These are phyloP conservation scores for Tinospora cordifolia DNA, from an alignment of 164 flowering plant species.

Conservation along the genomic window DNA sequence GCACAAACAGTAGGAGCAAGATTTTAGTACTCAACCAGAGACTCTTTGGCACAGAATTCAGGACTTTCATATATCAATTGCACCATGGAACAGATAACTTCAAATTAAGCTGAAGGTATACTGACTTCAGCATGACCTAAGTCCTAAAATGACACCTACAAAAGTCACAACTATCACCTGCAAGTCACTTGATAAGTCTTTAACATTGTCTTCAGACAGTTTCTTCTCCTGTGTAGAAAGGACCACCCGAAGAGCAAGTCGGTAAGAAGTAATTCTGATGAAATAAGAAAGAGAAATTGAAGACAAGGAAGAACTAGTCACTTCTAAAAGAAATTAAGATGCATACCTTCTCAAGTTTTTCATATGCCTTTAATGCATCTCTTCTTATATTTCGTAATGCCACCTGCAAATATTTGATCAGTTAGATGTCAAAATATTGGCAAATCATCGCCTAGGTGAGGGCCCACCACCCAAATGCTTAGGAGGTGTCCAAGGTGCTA, in stretches of 20 bases:
- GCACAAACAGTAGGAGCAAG: conserved; percentile 17
- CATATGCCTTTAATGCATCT: conserved; percentile 87
- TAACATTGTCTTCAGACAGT: conserved; percentile 91
- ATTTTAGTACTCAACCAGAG: neutral
- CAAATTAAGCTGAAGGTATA: too few species aligned
- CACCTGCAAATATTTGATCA: conserved; percentile 38
- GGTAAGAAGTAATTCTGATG: neutral
- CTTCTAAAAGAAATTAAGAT: neutral
- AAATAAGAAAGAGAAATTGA: neutral
- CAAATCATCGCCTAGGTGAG: too few species aligned
- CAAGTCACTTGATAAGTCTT: conserved; percentile 80
- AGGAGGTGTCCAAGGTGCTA: too few species aligned
- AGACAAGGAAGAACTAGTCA: neutral
- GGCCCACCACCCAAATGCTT: too few species aligned
- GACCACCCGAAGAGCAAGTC: conserved; percentile 4
- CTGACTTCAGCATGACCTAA: neutral
- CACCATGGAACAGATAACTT: too few species aligned
- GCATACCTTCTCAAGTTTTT: conserved; percentile 86
- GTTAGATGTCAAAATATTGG: neutral
- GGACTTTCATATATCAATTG: too few species aligned
- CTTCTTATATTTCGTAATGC: conserved; percentile 91
- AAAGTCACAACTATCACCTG: conserved; percentile 45
- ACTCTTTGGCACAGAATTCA: too few species aligned
- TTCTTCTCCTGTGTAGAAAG: conserved; percentile 67
- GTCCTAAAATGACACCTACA: neutral